A percentile compares a stretch with the other conserved stretches of the same genome.
These are phyloP conservation scores for Aspergillus neotritici DNA, from an alignment of 2,329 filamentous ascomycete species.

Conservation along the genomic window DNA sequence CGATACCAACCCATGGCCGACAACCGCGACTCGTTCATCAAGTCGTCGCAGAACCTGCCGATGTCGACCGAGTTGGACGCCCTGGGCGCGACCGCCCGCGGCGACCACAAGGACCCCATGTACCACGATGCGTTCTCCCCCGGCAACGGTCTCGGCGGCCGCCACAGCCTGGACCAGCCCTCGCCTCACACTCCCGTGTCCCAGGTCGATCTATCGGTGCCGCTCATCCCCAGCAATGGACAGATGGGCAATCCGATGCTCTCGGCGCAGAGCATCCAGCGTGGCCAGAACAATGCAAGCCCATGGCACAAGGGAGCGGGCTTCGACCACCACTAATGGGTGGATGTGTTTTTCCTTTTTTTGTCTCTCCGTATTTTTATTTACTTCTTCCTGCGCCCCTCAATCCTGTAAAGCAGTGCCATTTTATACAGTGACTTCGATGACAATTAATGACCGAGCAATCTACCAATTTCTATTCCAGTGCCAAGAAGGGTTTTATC, in stretches of 20 bases:
- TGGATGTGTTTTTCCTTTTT: too few relatives aligned
- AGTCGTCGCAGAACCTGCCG: constrained; percentile 67
- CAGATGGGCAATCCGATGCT: constrained; percentile 18
- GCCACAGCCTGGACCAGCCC: constrained; percentile 43
- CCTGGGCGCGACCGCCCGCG: constrained; percentile 78
- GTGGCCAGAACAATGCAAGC: constrained; percentile 49
- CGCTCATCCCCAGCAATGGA: constrained; percentile 39
- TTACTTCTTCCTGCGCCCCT: too few relatives aligned
- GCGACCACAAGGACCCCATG: constrained; percentile 59
- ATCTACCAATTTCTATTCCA: too few relatives aligned
- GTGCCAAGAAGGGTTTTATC: too few relatives aligned
- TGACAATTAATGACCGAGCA: too few relatives aligned
- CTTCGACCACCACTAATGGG: constrained; percentile 40
- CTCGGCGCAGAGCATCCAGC: constrained; percentile 17
- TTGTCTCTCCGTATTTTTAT: too few relatives aligned
- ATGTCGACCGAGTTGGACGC: constrained; percentile 84
- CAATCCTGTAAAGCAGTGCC: too few relatives aligned
- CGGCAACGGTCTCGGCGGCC: constrained; percentile 41
- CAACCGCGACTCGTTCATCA: constrained; percentile 93
- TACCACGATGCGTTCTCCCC: constrained; percentile 28
- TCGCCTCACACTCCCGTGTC: constrained; percentile 40
- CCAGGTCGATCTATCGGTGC: constrained; percentile 41
- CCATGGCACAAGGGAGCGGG: constrained; percentile 61
- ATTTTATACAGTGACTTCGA: too few relatives aligned
- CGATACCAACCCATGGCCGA: constrained; percentile 94